A percentile compares a stretch with the other conserved stretches of the same genome.
phyloP scores from a whole-genome alignment of 495 filamentous ascomycete genomes.

The Thozetella sp. region DNA sequence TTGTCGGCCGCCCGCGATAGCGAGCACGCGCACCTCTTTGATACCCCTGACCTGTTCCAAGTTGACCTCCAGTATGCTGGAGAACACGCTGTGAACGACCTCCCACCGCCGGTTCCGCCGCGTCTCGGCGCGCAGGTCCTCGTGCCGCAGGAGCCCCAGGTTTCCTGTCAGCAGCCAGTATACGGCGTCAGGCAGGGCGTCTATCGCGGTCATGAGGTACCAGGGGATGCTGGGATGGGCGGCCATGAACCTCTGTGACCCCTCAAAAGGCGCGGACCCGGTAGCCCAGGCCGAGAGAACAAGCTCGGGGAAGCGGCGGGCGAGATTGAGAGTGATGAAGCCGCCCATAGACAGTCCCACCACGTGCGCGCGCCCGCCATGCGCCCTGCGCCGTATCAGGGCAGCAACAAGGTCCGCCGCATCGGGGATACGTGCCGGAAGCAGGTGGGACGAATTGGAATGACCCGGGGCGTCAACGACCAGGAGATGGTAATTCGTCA shows the following conservation, averaged over 20 bases:
- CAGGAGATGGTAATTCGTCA: slow-evolving; percentile 33
- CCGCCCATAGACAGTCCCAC: slow-evolving; percentile 33
- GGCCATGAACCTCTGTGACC: slow-evolving; percentile 17
- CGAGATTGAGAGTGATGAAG: slow-evolving; percentile 22
- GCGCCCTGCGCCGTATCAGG: slow-evolving; percentile 29
- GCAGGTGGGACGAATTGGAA: slow-evolving; percentile 18
- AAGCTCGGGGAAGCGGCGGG: slow-evolving; percentile 22
- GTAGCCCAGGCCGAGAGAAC: slow-evolving; percentile 23
- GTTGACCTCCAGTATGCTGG: slow-evolving; percentile 10
- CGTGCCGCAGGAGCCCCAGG: slow-evolving; percentile 12
- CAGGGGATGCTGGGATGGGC: slow-evolving; percentile 11
- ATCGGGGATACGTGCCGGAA: slow-evolving; percentile 19
- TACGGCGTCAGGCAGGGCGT: slow-evolving; percentile 12
- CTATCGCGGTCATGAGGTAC: slow-evolving; percentile 15
- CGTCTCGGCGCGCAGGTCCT: slow-evolving; percentile 24
- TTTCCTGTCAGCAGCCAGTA: slow-evolving; percentile 5
- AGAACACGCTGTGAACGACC: slow-evolving; percentile 11
- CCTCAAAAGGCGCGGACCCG: slow-evolving; percentile 23
- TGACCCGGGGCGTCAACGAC: slow-evolving; percentile 31
- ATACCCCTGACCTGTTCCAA: slow-evolving; percentile 13
- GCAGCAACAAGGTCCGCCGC: slow-evolving; percentile 23
- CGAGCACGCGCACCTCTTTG: slow-evolving; percentile 19
- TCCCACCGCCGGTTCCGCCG: slow-evolving; percentile 22
- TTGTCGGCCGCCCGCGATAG: slow-evolving; percentile 25
- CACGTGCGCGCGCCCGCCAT: slow-evolving; percentile 24